phyloP scores from a whole-genome alignment of 2,329 filamentous ascomycete genomes.

The Colletotrichum sp. region DNA sequence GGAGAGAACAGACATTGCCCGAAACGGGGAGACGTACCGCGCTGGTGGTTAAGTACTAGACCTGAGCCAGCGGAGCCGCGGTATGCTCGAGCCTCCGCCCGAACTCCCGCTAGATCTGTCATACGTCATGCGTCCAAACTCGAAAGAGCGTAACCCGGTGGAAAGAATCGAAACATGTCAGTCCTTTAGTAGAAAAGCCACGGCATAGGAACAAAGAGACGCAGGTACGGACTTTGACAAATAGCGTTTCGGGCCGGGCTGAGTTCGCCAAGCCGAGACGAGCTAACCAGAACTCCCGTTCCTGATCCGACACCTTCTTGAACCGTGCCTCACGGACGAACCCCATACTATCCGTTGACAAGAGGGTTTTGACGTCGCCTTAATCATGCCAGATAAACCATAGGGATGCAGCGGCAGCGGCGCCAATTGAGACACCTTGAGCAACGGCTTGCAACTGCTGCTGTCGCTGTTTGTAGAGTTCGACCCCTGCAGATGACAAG shows the following conservation, averaged over 20 bases:
- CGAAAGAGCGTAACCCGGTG: not conserved
- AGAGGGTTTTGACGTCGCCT: not conserved
- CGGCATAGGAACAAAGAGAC: not conserved
- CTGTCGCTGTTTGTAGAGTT: not conserved
- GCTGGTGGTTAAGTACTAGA: not conserved
- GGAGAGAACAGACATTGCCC: fast-evolving
- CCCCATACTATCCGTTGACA: not conserved
- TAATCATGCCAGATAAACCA: not conserved
- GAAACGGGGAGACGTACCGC: not conserved
- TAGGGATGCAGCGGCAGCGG: not conserved
- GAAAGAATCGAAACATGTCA: not conserved
- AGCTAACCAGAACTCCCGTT: slow-evolving; percentile 1
- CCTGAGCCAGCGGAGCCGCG: not conserved
- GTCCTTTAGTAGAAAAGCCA: not conserved
- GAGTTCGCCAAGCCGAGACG: not conserved
- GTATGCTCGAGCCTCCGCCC: slow-evolving; percentile 1
- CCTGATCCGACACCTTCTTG: not conserved
- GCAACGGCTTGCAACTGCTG: not conserved
- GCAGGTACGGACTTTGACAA: not conserved
- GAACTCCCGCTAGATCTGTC: not conserved
- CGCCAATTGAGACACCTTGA: not conserved
- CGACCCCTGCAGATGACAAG: not conserved
- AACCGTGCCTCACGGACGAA: not conserved
- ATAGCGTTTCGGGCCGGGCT: not conserved
- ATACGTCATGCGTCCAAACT: not conserved